phyloP scores from a whole-genome alignment of 2,329 filamentous ascomycete genomes.

The Whalleya microplaca region DNA sequence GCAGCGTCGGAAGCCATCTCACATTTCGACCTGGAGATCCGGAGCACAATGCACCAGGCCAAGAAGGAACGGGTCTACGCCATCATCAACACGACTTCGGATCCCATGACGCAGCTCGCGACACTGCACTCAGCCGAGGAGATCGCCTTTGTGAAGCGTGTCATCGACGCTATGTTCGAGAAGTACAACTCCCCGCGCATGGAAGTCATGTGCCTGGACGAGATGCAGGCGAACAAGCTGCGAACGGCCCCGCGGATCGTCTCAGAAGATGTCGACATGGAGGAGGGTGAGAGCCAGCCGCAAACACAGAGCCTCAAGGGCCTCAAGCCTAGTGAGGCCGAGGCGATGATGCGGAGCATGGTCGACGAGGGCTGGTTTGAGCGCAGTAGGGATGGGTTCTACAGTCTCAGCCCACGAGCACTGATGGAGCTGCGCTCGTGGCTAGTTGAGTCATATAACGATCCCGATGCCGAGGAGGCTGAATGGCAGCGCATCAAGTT shows the following conservation, averaged over 20 bases:
- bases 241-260: conserved; percentile 51
- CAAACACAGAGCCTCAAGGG: conserved; percentile 48
- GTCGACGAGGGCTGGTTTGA: conserved; percentile 86
- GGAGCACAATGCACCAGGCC: conserved; percentile 71
- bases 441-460: conserved; percentile 90
- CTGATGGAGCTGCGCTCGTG: conserved; percentile 85
- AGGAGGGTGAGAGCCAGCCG: conserved; percentile 38
- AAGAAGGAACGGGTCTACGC: conserved; percentile 73
- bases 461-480: conserved; percentile 61
- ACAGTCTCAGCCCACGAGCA: conserved; percentile 73
- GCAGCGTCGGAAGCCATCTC: conserved; percentile 74
- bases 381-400: conserved; percentile 71
- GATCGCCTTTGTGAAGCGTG: conserved; percentile 83
- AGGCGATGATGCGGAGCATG: conserved; percentile 70
- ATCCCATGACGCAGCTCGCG: conserved; percentile 83
- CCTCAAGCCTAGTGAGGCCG: conserved; percentile 77
- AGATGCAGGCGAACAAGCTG: conserved; percentile 77
- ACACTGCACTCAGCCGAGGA: conserved; percentile 82
- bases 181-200: conserved; percentile 78
- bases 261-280: conserved; percentile 32
- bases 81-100: conserved; percentile 85
- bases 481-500: conserved; percentile 79
- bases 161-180: conserved; percentile 92
- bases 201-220: conserved; percentile 82
- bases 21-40: conserved; percentile 85